These are phyloP conservation scores for Ambrosia trifida DNA, from an alignment of 129 eudicot genomes.

Conservation along the genomic window DNA sequence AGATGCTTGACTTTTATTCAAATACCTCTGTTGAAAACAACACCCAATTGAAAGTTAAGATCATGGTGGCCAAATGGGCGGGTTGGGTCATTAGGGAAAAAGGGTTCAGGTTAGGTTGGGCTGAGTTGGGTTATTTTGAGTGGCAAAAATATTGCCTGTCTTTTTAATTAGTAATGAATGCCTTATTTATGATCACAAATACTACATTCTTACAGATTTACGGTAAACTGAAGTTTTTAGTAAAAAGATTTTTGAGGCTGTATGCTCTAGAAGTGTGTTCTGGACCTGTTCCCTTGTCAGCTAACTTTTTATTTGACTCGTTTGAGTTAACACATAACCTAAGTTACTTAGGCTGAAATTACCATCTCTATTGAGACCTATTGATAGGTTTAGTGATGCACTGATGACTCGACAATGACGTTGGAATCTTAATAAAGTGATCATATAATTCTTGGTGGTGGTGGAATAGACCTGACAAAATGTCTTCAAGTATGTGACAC, in stretches of 20 bases:
- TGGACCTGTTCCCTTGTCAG: too few relatives aligned
- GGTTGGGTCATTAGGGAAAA: background rate
- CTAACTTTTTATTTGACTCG: too few relatives aligned
- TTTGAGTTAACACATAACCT: too few relatives aligned
- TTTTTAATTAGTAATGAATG: background rate
- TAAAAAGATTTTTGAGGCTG: background rate
- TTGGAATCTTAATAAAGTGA: conserved; percentile 8
- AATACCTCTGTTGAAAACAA: background rate
- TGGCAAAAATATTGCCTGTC: background rate
- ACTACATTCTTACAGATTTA: background rate
- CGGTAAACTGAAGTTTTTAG: too few relatives aligned
- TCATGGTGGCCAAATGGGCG: background rate
- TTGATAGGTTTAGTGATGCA: too few relatives aligned
- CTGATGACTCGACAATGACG: conserved; percentile 21
- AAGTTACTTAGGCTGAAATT: too few relatives aligned
- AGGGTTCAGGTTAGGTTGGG: too few relatives aligned
- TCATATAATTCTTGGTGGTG: conserved; percentile 10
- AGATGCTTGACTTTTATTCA: background rate
- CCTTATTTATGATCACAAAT: background rate
- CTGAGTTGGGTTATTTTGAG: too few relatives aligned
- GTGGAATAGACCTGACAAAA: background rate
- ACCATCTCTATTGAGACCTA: too few relatives aligned
- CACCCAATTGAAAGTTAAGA: too few relatives aligned
- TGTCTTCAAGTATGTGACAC: background rate
- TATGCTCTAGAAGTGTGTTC: too few relatives aligned